Evolutionary conservation across 192 early-diverging fungal genomes (phyloP).

Genomic region (Backusella circina): DNA sequence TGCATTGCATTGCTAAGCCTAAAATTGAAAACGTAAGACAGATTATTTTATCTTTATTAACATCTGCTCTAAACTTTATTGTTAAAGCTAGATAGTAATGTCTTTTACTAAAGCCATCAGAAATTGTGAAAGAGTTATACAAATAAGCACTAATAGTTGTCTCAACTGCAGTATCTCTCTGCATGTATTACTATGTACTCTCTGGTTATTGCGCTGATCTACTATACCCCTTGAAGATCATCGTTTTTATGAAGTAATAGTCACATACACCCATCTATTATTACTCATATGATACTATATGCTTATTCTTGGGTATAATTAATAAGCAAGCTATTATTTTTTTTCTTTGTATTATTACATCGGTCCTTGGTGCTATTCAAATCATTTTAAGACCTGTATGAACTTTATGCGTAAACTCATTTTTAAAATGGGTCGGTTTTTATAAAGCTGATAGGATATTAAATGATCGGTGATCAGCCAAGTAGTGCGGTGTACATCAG

Average conservation of each 20-base stretch:
- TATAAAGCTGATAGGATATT: too few relatives aligned
- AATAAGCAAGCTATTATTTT: too few relatives aligned
- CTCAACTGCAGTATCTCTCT: neutral
- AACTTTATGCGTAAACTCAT: too few relatives aligned
- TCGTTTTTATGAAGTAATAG: neutral
- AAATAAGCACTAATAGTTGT: neutral
- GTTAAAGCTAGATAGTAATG: neutral
- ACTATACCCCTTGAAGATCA: neutral
- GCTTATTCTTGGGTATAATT: neutral
- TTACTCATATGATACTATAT: neutral
- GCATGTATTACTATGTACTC: neutral
- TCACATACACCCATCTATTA: neutral
- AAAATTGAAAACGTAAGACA: neutral
- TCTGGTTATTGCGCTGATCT: neutral
- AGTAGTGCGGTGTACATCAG: too few relatives aligned
- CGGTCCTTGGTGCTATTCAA: too few relatives aligned
- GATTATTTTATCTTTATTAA: neutral
- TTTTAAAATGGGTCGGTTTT: too few relatives aligned
- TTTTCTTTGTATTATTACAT: too few relatives aligned
- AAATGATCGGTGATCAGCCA: too few relatives aligned
- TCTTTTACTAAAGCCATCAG: neutral
- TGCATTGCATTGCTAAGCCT: neutral
- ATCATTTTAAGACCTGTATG: too few relatives aligned
- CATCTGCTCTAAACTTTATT: neutral
- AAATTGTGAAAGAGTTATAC: neutral